Conservation (phyloP, 352 stramenopile species). For the Phytophthora citricola region DNA sequence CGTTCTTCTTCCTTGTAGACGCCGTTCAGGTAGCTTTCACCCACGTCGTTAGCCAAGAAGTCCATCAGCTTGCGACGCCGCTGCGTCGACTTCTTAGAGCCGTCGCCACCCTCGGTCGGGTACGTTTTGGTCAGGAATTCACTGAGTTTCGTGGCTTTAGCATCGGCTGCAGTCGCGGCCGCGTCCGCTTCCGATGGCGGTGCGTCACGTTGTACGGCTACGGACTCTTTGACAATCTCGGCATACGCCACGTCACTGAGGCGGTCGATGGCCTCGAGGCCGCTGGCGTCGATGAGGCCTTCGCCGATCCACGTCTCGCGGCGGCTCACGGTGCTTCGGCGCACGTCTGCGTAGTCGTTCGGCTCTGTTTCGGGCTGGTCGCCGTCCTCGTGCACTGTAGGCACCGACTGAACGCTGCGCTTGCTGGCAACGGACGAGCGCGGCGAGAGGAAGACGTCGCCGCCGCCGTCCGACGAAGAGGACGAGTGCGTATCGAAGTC, state of each 20-base stretch:
- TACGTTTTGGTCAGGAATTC: slow-evolving; percentile 56
- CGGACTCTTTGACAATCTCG: slow-evolving; percentile 39
- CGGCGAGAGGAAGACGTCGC: slow-evolving; percentile 41
- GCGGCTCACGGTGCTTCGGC: slow-evolving; percentile 38
- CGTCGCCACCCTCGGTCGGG: slow-evolving; percentile 28
- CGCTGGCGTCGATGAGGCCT: slow-evolving; percentile 59
- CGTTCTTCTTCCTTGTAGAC: slow-evolving; percentile 75
- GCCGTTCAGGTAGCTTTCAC: slow-evolving; percentile 69
- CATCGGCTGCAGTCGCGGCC: slow-evolving; percentile 12
- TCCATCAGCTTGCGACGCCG: slow-evolving; percentile 73
- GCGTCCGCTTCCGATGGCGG: slow-evolving; percentile 19
- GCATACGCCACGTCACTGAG: slow-evolving; percentile 50
- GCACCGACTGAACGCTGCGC: slow-evolving; percentile 35
- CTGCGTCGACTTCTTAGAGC: slow-evolving; percentile 39
- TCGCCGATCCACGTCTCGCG: slow-evolving; percentile 78
- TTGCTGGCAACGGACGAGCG: slow-evolving; percentile 37
- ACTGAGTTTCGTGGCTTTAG: slow-evolving; percentile 46
- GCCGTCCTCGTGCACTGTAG: slow-evolving; percentile 27
- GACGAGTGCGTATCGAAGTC: slow-evolving; percentile 41
- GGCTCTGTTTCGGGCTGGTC: slow-evolving; percentile 30
- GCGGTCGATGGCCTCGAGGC: slow-evolving; percentile 59
- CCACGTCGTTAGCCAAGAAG: slow-evolving; percentile 78
- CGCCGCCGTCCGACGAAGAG: slow-evolving; percentile 38
- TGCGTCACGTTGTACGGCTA: slow-evolving; percentile 11
- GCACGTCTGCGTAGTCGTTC: slow-evolving; percentile 18